Evolutionary conservation across 129 eudicot species (phyloP).

Genomic region (Tagetes patula): DNA sequence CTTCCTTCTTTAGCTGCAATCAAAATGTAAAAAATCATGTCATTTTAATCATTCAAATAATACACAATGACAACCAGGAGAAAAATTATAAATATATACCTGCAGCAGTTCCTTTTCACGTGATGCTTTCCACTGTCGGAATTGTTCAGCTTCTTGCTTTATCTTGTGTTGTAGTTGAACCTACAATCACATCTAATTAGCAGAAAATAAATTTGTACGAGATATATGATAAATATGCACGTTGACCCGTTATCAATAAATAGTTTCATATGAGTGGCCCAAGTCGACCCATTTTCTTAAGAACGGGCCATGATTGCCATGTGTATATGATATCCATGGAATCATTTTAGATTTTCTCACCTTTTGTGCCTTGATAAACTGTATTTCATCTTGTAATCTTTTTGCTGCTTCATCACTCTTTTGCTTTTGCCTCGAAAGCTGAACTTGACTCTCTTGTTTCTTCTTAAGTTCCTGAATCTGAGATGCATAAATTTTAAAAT

Average conservation of each 20-base stretch:
- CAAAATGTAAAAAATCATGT: not conserved
- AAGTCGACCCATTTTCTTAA: not conserved
- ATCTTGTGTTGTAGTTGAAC: conserved; percentile 96
- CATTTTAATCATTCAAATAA: not conserved
- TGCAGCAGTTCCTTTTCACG: conserved; percentile 94
- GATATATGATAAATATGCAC: not conserved
- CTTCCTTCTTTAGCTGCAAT: conserved; percentile 85
- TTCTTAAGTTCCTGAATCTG: conserved; percentile 96
- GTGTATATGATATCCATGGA: conserved; percentile 3
- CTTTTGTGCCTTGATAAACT: conserved; percentile 96
- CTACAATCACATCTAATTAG: conserved; percentile 43
- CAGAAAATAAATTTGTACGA: conserved; percentile 3
- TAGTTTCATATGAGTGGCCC: not conserved
- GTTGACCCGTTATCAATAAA: not conserved
- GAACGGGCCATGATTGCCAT: not conserved
- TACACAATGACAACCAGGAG: not conserved
- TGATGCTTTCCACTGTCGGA: conserved; percentile 98
- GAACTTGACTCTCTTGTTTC: conserved; percentile 98
- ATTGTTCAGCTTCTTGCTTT: conserved; percentile 97
- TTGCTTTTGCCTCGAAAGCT: conserved; percentile 88
- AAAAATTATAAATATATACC: conserved; percentile 37
- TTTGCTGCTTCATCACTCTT: conserved; percentile 99
- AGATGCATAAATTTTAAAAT: conserved; percentile 1
- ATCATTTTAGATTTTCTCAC: conserved; percentile 35
- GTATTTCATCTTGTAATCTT: conserved; percentile 95